These are phyloP conservation scores for Thelephora ganbajun DNA, from an alignment of 768 basidiomycete species.

Conservation along the genomic window DNA sequence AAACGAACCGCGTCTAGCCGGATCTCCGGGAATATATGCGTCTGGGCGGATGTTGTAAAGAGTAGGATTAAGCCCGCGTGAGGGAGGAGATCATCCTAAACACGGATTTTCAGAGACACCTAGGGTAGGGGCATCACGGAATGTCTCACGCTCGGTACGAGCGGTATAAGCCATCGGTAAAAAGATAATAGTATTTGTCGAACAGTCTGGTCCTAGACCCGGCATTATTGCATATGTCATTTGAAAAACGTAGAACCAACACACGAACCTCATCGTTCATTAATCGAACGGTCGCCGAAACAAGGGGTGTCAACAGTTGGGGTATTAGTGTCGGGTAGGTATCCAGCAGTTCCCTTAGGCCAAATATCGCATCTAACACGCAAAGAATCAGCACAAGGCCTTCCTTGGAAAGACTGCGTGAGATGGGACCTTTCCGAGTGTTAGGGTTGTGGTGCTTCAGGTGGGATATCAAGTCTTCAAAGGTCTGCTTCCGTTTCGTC, in stretches of 20 bases:
- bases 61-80: constrained; percentile 68
- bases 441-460: constrained; percentile 73
- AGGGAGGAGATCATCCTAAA: constrained; percentile 55
- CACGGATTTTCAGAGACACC: too few species aligned
- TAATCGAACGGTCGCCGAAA: constrained; percentile 51
- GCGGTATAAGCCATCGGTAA: constrained; percentile 58
- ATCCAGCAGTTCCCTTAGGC: constrained; percentile 60
- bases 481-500: constrained; percentile 62
- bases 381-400: neutral
- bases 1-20: constrained; percentile 80
- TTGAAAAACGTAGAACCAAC: neutral
- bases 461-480: constrained; percentile 65
- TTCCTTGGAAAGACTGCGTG: constrained; percentile 1
- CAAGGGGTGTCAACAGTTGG: constrained; percentile 35
- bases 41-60: constrained; percentile 82
- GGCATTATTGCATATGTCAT: neutral
- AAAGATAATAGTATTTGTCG: constrained; percentile 60
- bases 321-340: constrained; percentile 41
- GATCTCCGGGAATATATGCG: constrained; percentile 92
- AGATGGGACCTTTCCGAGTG: constrained; percentile 51
- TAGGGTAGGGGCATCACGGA: neutral
- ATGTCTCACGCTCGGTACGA: constrained; percentile 37
- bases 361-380: constrained; percentile 51
- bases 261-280: constrained; percentile 68
- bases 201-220: constrained; percentile 58